These are phyloP conservation scores for Maudiozyma saulgeensis DNA, from an alignment of 805 yeast genomes.

Conservation along the genomic window DNA sequence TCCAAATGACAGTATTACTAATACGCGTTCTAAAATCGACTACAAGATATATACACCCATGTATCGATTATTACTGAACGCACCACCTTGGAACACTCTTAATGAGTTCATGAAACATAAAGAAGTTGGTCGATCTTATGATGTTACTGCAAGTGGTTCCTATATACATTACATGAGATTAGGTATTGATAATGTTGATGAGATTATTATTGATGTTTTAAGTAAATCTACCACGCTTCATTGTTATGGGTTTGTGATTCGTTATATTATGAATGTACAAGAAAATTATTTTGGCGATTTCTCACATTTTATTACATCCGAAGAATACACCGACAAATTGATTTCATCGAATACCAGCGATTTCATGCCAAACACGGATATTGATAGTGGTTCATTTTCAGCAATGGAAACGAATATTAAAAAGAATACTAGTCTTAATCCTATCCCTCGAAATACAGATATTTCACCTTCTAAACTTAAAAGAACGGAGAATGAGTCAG, in stretches of 20 bases:
- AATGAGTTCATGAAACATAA: conserved; percentile 56
- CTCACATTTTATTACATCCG: conserved; percentile 74
- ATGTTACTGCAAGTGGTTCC: conserved; percentile 54
- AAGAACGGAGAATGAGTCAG: conserved; percentile 62
- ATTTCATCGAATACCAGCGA: background rate
- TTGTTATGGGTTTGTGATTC: conserved; percentile 69
- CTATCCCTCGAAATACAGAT: too few relatives aligned
- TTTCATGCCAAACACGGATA: background rate
- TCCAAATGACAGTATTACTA: conserved; percentile 50
- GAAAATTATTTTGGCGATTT: conserved; percentile 89
- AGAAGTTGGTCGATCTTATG: conserved; percentile 57
- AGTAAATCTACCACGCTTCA: conserved; percentile 61
- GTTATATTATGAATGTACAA: conserved; percentile 62
- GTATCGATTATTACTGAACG: conserved; percentile 53
- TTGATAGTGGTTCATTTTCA: background rate
- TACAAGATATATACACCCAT: conserved; percentile 46
- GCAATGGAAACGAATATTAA: background rate
- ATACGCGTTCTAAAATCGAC: conserved; percentile 42
- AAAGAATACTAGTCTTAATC: too few relatives aligned
- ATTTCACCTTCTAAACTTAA: conserved; percentile 19
- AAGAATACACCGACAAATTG: conserved; percentile 49
- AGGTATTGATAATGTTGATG: conserved; percentile 61
- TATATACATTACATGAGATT: conserved; percentile 51
- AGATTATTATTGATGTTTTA: conserved; percentile 51
- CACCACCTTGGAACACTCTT: conserved; percentile 90